Percentiles rank a stretch among this genome's conserved stretches.
Evolutionary conservation across 2,329 filamentous ascomycete species (phyloP).

Genomic region (Arthrinium puccinioides): DNA sequence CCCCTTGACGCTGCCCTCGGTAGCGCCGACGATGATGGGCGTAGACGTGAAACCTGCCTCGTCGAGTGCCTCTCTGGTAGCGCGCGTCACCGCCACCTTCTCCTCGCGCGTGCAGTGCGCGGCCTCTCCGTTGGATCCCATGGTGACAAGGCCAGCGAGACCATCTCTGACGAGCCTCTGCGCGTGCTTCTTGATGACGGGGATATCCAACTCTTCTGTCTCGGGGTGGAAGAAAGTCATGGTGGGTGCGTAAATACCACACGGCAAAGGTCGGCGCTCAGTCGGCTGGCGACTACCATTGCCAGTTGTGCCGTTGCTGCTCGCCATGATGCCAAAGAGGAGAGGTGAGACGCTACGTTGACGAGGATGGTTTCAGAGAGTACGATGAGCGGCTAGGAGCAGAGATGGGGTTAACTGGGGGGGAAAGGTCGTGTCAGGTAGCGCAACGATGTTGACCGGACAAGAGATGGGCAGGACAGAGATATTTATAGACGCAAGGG

Average conservation of each 20-base stretch:
- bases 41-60: constrained; percentile 42
- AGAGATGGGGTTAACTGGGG: no score
- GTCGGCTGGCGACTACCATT: no score
- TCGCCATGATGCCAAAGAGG: constrained; percentile 31
- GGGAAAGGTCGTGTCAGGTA: no score
- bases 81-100: constrained; percentile 49
- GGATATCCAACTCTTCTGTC: constrained; percentile 45
- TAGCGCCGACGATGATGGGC: constrained; percentile 53
- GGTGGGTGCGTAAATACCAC: constrained; percentile 55
- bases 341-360: no score
- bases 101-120: constrained; percentile 59
- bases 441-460: no score
- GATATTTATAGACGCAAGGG: no score
- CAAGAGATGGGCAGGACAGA: no score
- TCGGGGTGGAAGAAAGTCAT: constrained; percentile 52
- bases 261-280: constrained; percentile 54
- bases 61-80: constrained; percentile 53
- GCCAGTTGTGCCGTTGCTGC: constrained; percentile 22
- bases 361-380: no score
- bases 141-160: constrained; percentile 58
- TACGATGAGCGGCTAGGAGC: no score
- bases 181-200: constrained; percentile 40
- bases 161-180: constrained; percentile 53
- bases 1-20: constrained; percentile 51
- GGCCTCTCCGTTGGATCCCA: constrained; percentile 67